Conservation (phyloP, 2,329 filamentous ascomycete genomes). For the Neoascochyta sp. region DNA sequence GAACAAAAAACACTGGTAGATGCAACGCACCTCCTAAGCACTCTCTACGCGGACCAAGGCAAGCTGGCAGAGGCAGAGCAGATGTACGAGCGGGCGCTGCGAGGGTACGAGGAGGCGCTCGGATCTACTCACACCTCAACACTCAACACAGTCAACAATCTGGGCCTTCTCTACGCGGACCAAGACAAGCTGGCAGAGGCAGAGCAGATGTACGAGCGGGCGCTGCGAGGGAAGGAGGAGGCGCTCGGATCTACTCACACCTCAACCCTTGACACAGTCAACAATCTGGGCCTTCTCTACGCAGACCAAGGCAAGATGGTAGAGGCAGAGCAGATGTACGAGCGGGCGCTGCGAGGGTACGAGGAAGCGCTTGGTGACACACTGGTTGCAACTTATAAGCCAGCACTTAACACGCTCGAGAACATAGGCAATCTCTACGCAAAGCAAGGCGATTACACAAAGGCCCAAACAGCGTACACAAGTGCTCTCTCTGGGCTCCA, state of each 20-base stretch:
- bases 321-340: slow-evolving; percentile 13
- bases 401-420: slow-evolving; percentile 7
- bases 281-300: slow-evolving; percentile 13
- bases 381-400: slow-evolving; percentile 2
- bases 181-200: slow-evolving; percentile 3
- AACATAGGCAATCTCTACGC: slow-evolving; percentile 6
- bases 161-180: slow-evolving; percentile 5
- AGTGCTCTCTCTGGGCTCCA: slow-evolving; percentile 4
- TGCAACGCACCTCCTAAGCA: slow-evolving; percentile 11
- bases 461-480: slow-evolving; percentile 6
- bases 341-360: slow-evolving; percentile 2
- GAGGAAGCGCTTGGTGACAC: neutral
- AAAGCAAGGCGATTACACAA: slow-evolving; percentile 3
- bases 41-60: slow-evolving; percentile 18
- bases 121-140: slow-evolving; percentile 6
- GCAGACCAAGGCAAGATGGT: slow-evolving; percentile 13
- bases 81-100: slow-evolving; percentile 4
- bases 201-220: slow-evolving; percentile 4
- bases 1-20: slow-evolving; percentile 8
- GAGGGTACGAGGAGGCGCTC: slow-evolving; percentile 4
- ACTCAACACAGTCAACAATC: slow-evolving; percentile 1
- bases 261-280: slow-evolving; percentile 11
- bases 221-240: slow-evolving; percentile 2
- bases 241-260: slow-evolving; percentile 7
- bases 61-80: slow-evolving; percentile 4